Evolutionary conservation across 768 basidiomycete genomes (phyloP).

Genomic region (Lyophyllum decastes): DNA sequence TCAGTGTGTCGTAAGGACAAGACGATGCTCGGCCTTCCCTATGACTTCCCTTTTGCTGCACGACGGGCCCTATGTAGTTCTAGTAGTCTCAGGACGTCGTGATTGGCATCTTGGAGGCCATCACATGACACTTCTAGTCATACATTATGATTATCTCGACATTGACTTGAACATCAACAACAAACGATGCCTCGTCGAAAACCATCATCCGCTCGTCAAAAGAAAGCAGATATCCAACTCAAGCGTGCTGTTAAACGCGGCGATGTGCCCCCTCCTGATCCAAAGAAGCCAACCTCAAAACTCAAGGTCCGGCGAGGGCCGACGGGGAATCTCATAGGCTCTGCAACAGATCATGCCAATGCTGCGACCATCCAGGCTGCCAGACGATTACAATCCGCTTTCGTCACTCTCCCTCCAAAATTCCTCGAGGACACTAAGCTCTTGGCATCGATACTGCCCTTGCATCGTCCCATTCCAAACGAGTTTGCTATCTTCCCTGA

Average conservation of each 20-base stretch:
- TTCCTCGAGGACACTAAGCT: conserved; percentile 64
- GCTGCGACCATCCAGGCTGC: conserved; percentile 40
- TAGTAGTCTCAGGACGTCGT: too few relatives aligned
- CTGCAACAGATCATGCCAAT: conserved; percentile 18
- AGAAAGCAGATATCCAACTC: conserved; percentile 70
- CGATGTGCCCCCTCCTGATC: conserved; percentile 48
- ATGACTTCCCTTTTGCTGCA: too few relatives aligned
- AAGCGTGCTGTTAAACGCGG: conserved; percentile 88
- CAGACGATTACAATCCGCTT: conserved; percentile 67
- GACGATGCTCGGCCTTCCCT: not conserved
- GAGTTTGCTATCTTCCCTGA: conserved; percentile 37
- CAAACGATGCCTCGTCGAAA: conserved; percentile 44
- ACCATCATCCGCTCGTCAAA: conserved; percentile 65
- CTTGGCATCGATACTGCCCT: conserved; percentile 52
- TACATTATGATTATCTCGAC: not conserved
- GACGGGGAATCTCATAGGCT: conserved; percentile 29
- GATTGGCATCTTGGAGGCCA: not conserved
- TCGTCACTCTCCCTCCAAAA: conserved; percentile 56
- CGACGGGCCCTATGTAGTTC: too few relatives aligned
- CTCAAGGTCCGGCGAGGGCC: conserved; percentile 28
- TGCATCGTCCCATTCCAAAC: conserved; percentile 57
- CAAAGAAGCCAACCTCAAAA: conserved; percentile 29
- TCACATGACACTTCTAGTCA: not conserved
- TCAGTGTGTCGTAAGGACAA: not conserved
- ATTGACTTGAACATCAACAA: not conserved